phyloP scores from a whole-genome alignment of 2,329 filamentous ascomycete species.

The Ophiostoma novo-ulmi region DNA sequence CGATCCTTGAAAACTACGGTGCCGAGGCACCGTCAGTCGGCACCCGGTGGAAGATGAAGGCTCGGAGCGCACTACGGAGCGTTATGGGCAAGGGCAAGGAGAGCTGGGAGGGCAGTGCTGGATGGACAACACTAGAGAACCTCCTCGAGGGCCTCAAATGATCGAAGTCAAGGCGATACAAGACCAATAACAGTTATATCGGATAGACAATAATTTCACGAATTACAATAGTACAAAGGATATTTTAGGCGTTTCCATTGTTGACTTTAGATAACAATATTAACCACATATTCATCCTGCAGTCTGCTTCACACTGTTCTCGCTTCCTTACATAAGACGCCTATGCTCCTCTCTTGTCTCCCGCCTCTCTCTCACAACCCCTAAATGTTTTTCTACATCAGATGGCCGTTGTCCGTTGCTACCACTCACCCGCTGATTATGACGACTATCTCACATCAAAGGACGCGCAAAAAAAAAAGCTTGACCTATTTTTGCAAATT shows the following conservation, averaged over 20 bases:
- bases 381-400: constrained; percentile 9
- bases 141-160: constrained; percentile 48
- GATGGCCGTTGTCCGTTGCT: neutral
- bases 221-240: neutral
- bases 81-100: constrained; percentile 78
- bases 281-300: too few species aligned
- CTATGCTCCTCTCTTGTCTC: neutral
- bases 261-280: too few species aligned
- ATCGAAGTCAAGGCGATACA: neutral
- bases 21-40: constrained; percentile 62
- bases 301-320: neutral
- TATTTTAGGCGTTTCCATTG: too few species aligned
- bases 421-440: neutral
- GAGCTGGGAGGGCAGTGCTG: constrained; percentile 71
- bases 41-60: constrained; percentile 82
- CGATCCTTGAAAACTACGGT: constrained; percentile 76
- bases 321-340: neutral
- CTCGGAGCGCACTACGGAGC: constrained; percentile 73
- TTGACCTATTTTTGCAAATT: neutral
- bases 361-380: neutral
- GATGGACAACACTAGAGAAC: constrained; percentile 58
- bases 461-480: neutral
- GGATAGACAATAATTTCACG: neutral
- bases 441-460: neutral
- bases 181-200: neutral